phyloP scores from a whole-genome alignment of 192 early-diverging fungal genomes.

The Kickxella alabastrina region DNA sequence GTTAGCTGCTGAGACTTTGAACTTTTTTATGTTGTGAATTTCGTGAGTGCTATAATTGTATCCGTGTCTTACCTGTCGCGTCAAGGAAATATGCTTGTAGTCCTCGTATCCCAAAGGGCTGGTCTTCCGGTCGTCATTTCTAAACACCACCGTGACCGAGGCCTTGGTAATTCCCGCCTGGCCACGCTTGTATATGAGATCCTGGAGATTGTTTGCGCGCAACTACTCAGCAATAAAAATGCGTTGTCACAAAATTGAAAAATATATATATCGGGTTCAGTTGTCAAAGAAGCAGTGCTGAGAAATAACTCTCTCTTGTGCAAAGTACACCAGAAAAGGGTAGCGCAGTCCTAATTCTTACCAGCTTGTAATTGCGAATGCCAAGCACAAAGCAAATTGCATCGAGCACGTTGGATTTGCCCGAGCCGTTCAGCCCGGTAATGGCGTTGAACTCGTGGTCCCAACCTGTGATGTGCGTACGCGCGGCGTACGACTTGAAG shows the following conservation, averaged over 20 bases:
- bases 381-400: slow-evolving; percentile 99
- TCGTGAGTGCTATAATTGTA: neutral
- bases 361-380: slow-evolving; percentile 87
- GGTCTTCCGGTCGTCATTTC: slow-evolving; percentile 79
- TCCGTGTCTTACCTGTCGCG: slow-evolving; percentile 73
- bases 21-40: too few species aligned
- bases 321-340: slow-evolving; percentile 88
- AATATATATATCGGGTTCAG: too few species aligned
- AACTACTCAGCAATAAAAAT: slow-evolving; percentile 50
- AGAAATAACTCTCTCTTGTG: slow-evolving; percentile 99
- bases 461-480: slow-evolving; percentile 97
- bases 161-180: slow-evolving; percentile 98
- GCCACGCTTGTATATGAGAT: slow-evolving; percentile 98
- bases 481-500: slow-evolving; percentile 96
- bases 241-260: neutral
- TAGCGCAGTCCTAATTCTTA: slow-evolving; percentile 78
- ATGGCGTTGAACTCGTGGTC: slow-evolving; percentile 98
- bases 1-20: too few species aligned
- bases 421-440: slow-evolving; percentile 96
- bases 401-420: slow-evolving; percentile 98
- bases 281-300: too few species aligned
- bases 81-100: slow-evolving; percentile 84
- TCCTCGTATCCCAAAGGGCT: slow-evolving; percentile 88
- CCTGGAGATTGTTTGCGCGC: slow-evolving; percentile 87
- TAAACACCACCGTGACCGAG: slow-evolving; percentile 94